These are phyloP conservation scores for Trichoderma atrobrunneum DNA, from an alignment of 2,329 filamentous ascomycete species.

Conservation along the genomic window DNA sequence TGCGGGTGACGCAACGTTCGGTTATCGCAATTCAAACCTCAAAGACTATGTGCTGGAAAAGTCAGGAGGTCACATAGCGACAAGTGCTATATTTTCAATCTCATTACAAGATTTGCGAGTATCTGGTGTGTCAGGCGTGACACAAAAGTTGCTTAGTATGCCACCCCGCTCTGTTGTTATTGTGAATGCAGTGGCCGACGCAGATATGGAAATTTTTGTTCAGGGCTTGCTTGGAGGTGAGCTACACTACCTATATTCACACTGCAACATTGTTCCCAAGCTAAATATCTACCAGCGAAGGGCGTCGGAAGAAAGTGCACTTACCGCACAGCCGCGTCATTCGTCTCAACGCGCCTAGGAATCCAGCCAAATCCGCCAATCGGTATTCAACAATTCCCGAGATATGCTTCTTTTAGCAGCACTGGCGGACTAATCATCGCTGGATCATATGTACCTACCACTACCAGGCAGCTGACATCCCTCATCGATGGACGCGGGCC, in stretches of 20 bases:
- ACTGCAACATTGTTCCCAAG: no score
- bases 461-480: not conserved
- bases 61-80: no score
- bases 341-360: conserved; percentile 37
- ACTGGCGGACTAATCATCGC: not conserved
- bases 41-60: no score
- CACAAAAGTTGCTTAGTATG: conserved; percentile 31
- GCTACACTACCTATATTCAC: no score
- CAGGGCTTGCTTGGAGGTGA: conserved; percentile 40
- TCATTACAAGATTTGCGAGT: no score
- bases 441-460: not conserved
- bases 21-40: conserved; percentile 35
- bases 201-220: conserved; percentile 55
- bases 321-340: conserved; percentile 40
- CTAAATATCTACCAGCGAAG: conserved; percentile 1
- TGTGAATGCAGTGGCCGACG: conserved; percentile 52
- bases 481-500: not conserved
- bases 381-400: not conserved
- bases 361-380: not conserved
- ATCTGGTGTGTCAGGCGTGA: conserved; percentile 28
- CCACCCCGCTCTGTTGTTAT: conserved; percentile 43
- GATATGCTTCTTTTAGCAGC: not conserved
- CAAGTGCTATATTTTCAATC: no score
- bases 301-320: conserved; percentile 33
- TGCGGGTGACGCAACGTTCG: conserved; percentile 56